These are phyloP conservation scores for Suhomyces chickasaworum DNA, from an alignment of 1,139 yeast species.

Conservation along the genomic window DNA sequence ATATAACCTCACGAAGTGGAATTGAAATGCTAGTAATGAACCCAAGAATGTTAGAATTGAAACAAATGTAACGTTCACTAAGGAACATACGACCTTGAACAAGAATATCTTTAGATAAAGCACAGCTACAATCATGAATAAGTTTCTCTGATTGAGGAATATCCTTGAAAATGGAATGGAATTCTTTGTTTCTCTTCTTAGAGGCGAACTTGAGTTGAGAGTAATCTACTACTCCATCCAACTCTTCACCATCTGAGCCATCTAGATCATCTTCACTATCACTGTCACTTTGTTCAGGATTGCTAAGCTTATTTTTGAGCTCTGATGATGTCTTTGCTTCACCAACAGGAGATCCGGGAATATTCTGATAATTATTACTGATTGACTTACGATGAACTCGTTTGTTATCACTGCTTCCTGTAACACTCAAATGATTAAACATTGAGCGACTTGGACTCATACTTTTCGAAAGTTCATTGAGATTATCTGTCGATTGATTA, in stretches of 20 bases:
- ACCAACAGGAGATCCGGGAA: constrained; percentile 12
- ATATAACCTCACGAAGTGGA: constrained; percentile 69
- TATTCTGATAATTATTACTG: constrained; percentile 9
- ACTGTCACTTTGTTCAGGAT: constrained; percentile 12
- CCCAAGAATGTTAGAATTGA: constrained; percentile 73
- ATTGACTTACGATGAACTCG: constrained; percentile 27
- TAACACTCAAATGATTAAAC: constrained; percentile 21
- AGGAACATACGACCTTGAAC: constrained; percentile 73
- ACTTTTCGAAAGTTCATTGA: constrained; percentile 19
- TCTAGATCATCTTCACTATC: constrained; percentile 20
- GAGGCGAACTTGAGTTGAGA: constrained; percentile 33
- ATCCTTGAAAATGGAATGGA: constrained; percentile 61
- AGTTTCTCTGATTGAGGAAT: constrained; percentile 55
- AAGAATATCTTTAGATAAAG: constrained; percentile 67
- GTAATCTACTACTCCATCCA: constrained; percentile 22
- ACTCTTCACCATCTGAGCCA: constrained; percentile 16
- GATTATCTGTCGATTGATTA: constrained; percentile 24
- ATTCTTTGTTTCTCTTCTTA: constrained; percentile 58
- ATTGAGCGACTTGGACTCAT: constrained; percentile 25
- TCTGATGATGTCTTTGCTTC: constrained; percentile 11
- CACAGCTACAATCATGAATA: constrained; percentile 71
- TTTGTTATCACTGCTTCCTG: constrained; percentile 22
- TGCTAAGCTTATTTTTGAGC: constrained; percentile 10
- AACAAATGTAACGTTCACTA: constrained; percentile 60
- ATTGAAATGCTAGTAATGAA: constrained; percentile 70